Evolutionary conservation across 2,329 filamentous ascomycete species (phyloP).

Genomic region (Onygena corvina): DNA sequence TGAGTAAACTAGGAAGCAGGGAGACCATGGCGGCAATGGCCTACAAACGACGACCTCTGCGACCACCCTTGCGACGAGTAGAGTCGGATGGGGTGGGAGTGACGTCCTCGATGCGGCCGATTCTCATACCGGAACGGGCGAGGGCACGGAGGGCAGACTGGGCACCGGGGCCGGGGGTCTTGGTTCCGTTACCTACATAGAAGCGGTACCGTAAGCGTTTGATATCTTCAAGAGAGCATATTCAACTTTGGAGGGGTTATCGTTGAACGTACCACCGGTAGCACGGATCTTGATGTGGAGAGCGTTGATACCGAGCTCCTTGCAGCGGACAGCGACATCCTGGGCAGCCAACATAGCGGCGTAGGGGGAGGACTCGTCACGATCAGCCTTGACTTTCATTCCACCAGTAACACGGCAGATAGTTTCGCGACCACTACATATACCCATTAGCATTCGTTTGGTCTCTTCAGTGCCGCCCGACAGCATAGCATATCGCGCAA

Average conservation of each 20-base stretch:
- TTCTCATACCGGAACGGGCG: conserved; percentile 98
- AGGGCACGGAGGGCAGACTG: conserved; percentile 98
- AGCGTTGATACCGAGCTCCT: conserved; percentile 77
- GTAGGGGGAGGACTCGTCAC: conserved; percentile 99
- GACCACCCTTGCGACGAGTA: conserved; percentile 99
- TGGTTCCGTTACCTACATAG: conserved; percentile 79
- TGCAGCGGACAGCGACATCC: conserved; percentile 87
- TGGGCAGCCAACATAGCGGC: conserved; percentile 99
- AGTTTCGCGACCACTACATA: conserved; percentile 94
- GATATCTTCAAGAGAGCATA: background rate
- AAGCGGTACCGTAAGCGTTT: background rate
- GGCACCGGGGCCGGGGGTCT: conserved; percentile 97
- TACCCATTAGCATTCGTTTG: conserved; percentile 16
- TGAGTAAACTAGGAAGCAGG: conserved; percentile 9
- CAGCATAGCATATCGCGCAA: background rate
- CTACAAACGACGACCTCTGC: conserved; percentile 99
- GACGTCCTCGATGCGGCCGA: conserved; percentile 98
- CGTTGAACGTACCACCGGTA: conserved; percentile 65
- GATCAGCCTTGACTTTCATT: conserved; percentile 99
- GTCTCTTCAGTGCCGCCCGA: background rate
- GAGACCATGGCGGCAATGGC: conserved; percentile 4
- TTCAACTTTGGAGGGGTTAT: background rate
- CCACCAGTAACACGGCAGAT: conserved; percentile 99
- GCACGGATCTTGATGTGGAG: conserved; percentile 99
- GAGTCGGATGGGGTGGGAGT: conserved; percentile 98